Percentiles rank a stretch among this genome's conserved stretches.
Evolutionary conservation across 805 yeast species (phyloP).

Genomic region (Middelhovenomyces tepae): DNA sequence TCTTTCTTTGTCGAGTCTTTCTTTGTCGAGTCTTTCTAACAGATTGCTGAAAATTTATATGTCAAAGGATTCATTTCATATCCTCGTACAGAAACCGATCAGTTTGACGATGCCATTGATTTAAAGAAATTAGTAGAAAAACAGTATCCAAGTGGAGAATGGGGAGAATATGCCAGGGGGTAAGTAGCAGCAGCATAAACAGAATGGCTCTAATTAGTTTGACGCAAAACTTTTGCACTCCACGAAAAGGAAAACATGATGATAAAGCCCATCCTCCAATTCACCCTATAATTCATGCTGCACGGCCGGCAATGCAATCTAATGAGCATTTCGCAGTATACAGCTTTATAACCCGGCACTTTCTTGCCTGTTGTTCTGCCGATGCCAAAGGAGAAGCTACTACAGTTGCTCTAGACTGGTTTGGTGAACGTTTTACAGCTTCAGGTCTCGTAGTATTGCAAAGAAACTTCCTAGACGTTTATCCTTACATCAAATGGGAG

Average conservation of each 20-base stretch:
- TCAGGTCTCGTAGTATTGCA: constrained; percentile 69
- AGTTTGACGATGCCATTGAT: constrained; percentile 71
- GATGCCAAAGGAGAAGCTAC: constrained; percentile 79
- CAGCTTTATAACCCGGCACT: constrained; percentile 77
- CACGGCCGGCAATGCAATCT: constrained; percentile 19
- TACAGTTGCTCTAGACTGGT: constrained; percentile 64
- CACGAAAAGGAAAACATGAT: constrained; percentile 74
- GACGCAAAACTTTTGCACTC: constrained; percentile 25
- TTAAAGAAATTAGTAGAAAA: constrained; percentile 49
- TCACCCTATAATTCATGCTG: constrained; percentile 56
- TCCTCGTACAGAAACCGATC: constrained; percentile 96
- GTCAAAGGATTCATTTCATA: constrained; percentile 82
- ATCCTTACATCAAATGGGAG: constrained; percentile 73
- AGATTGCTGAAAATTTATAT: constrained; percentile 77
- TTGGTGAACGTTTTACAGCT: constrained; percentile 59
- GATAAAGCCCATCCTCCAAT: constrained; percentile 99
- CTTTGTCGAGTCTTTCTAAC: too few species aligned
- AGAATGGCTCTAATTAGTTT: constrained; percentile 28
- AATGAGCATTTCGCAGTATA: constrained; percentile 62
- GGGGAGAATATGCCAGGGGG: constrained; percentile 64
- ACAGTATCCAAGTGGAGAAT: constrained; percentile 45
- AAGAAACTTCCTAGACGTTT: constrained; percentile 72
- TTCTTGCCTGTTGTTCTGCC: constrained; percentile 82
- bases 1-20: too few species aligned
- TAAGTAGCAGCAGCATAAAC: too few species aligned